Percentiles rank a stretch among this genome's conserved stretches.
These are phyloP conservation scores for Trapa bicornis DNA, from an alignment of 345 rosid species.

Conservation along the genomic window DNA sequence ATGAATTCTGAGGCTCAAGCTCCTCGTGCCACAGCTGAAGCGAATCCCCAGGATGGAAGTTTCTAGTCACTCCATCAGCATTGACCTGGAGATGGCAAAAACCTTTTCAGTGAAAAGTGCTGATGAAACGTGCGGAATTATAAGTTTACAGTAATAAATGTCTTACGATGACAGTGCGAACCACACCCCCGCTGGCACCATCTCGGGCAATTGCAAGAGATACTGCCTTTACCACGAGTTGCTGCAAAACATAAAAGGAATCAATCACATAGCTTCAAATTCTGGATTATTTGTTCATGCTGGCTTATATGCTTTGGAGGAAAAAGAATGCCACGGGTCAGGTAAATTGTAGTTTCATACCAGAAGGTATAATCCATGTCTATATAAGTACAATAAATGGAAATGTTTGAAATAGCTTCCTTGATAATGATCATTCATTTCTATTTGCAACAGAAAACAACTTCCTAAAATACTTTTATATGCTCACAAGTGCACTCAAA, in stretches of 20 bases:
- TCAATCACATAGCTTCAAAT: neutral
- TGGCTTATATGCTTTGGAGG: no score
- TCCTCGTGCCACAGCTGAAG: constrained; percentile 95
- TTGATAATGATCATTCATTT: no score
- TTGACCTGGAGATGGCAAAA: constrained; percentile 38
- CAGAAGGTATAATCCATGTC: no score
- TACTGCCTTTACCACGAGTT: constrained; percentile 88
- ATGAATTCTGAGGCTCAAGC: constrained; percentile 61
- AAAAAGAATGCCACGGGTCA: no score
- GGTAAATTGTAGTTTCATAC: no score
- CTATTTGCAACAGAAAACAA: no score
- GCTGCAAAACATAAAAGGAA: constrained; percentile 26
- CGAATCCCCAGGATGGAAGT: constrained; percentile 74
- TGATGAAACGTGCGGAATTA: neutral
- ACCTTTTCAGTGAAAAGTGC: neutral
- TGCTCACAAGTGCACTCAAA: no score
- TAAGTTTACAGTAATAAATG: neutral
- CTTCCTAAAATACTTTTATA: no score
- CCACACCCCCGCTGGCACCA: constrained; percentile 99
- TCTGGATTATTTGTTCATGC: neutral
- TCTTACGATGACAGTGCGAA: constrained; percentile 89
- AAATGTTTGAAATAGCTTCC: no score
- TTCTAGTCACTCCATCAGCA: constrained; percentile 76
- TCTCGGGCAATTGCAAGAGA: constrained; percentile 89
- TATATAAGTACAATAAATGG: no score